Evolutionary conservation across 139 green algal species (phyloP), one percentile per base, ranked within the genome.

Genomic region (Picochlorum sp.): DNA sequence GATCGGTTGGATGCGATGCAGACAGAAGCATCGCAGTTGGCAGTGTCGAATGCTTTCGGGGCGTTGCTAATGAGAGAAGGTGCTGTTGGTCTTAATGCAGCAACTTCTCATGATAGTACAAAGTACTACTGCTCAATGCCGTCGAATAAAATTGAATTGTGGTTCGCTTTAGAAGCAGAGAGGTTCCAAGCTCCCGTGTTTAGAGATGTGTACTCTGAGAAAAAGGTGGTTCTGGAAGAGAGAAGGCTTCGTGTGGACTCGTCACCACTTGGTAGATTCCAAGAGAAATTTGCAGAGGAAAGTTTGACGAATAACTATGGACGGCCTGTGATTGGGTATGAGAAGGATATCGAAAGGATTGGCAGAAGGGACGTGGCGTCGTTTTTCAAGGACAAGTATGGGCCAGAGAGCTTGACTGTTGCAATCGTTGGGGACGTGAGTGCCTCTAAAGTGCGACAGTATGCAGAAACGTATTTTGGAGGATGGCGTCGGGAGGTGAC

Each of bases 151-250:
- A 55, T 78, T 9, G 85, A 94, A 82, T 73, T 94, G 37, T 96
- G 86, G 86, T 91, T 96, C 76, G 86, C 86, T 6, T 57, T 95
- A 35, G 88, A 96, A 72, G 70, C 75, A 7, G 82, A 85, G 40
- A 72, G 88, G 25, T 94, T 96, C 64, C 77, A 81, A 61, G 64
- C 63, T 14, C 76, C 81, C 1, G 77, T 86, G 12, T 91, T 88
- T 74, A 66, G 87, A 22, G 64, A 77, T 59, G 74, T 93, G 33
- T 95, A 95, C 72, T 67, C 14, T 20, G 88, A 96, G 66, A 96
- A 96, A 71, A 45, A 66, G 31, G 88, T 94, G 31, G 75, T 95
- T 32, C 50, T 57, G 9, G 86, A 95, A 78, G 85, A 93, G 72
- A 63, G 86, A 25, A 65, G 78, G n/a, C 28, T 89, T 67, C 57